phyloP scores from a whole-genome alignment of 495 filamentous ascomycete genomes.

The Podospora pseudopauciseta region DNA sequence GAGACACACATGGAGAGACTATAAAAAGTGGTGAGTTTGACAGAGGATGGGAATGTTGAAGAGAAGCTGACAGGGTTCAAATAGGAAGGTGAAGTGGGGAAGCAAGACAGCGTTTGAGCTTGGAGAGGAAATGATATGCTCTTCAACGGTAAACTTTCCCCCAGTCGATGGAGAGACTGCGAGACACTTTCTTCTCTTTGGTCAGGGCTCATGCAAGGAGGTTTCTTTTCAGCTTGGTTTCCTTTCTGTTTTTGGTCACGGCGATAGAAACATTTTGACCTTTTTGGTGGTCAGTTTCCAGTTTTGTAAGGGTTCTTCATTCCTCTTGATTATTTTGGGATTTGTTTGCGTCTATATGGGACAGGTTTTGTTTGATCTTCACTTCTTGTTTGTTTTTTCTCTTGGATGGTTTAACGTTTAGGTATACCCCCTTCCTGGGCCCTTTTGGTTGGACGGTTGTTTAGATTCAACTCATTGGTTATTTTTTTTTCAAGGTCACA shows the following conservation, averaged over 20 bases:
- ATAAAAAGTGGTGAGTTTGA: background rate
- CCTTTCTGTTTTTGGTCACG: constrained; percentile 2
- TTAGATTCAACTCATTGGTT: background rate
- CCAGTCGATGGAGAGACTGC: background rate
- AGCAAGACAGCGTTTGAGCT: background rate
- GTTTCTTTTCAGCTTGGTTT: constrained; percentile 3
- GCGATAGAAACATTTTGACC: background rate
- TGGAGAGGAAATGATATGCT: constrained; percentile 4
- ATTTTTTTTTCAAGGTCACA: background rate
- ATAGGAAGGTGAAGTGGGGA: background rate
- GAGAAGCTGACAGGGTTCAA: background rate
- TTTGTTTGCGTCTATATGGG: background rate
- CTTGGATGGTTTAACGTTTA: background rate
- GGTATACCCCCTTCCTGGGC: background rate
- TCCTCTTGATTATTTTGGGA: background rate
- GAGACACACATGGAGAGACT: background rate
- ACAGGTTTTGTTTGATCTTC: background rate
- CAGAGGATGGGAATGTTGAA: background rate
- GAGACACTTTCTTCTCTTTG: constrained; percentile 1
- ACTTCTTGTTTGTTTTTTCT: background rate
- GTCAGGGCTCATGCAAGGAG: background rate
- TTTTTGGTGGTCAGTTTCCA: background rate
- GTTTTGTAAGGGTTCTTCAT: background rate
- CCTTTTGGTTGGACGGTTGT: background rate
- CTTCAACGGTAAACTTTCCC: background rate